Percentiles rank a stretch among this genome's conserved stretches.
Evolutionary conservation across 176 grass and related monocot species (phyloP).

Genomic region (Eleusine coracana): DNA sequence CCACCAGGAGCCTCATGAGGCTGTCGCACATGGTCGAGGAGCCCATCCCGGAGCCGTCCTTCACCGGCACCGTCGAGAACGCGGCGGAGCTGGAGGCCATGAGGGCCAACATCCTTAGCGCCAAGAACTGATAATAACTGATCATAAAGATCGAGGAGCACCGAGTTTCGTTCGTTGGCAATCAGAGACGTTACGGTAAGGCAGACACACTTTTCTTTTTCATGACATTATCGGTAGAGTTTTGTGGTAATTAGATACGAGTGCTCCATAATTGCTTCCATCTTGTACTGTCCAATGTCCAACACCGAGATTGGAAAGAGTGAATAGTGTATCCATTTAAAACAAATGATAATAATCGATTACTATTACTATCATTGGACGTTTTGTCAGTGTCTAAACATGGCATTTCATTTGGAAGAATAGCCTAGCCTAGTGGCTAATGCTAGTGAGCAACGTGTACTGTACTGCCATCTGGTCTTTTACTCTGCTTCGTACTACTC

Average conservation of each 20-base stretch:
- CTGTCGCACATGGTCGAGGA: slow-evolving; percentile 62
- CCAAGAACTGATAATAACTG: slow-evolving; percentile 27
- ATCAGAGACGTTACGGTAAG: background rate
- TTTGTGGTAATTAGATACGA: background rate
- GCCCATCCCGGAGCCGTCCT: slow-evolving; percentile 54
- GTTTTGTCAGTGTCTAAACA: background rate
- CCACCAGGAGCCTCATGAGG: slow-evolving; percentile 62
- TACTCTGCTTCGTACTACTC: background rate
- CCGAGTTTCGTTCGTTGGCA: background rate
- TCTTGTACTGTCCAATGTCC: background rate
- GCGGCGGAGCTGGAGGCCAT: slow-evolving; percentile 64
- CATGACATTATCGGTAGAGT: background rate
- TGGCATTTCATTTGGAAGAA: background rate
- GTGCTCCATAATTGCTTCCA: background rate
- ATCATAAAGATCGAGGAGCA: background rate
- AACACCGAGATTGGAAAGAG: background rate
- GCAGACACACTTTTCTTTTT: background rate
- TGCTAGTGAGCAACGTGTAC: background rate
- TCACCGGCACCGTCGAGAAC: slow-evolving; percentile 50
- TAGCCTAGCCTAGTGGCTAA: too few relatives aligned
- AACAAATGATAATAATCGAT: background rate
- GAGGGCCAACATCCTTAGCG: slow-evolving; percentile 55
- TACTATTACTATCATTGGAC: too few relatives aligned
- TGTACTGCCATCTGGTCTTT: background rate
- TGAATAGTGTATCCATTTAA: background rate